A percentile compares a stretch with the other conserved stretches of the same genome.
These are phyloP conservation scores for Barnettozyma populi DNA, from an alignment of 805 yeast genomes.

Conservation along the genomic window DNA sequence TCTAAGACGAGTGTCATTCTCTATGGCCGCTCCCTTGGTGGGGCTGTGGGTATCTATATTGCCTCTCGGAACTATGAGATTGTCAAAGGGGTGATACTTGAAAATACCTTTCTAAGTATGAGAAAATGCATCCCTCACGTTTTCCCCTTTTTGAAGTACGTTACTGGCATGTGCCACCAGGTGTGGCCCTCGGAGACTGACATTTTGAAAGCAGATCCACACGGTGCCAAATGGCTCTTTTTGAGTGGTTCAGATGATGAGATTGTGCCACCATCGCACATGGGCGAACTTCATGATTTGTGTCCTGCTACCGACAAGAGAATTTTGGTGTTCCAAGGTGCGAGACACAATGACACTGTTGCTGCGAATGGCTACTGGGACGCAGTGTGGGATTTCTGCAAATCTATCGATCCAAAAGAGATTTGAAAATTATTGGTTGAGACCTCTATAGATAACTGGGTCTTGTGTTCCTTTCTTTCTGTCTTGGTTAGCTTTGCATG, in stretches of 20 bases:
- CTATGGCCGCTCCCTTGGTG: constrained; percentile 91
- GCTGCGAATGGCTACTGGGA: constrained; percentile 76
- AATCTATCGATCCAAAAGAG: constrained; percentile 19
- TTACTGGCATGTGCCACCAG: constrained; percentile 65
- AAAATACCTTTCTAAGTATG: constrained; percentile 79
- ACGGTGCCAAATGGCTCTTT: constrained; percentile 57
- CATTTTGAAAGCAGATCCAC: constrained; percentile 43
- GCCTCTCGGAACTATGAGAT: constrained; percentile 51
- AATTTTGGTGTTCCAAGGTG: constrained; percentile 48
- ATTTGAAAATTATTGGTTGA: neutral
- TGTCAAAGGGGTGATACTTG: constrained; percentile 66
- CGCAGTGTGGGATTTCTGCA: constrained; percentile 49
- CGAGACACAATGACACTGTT: constrained; percentile 82
- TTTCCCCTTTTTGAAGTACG: constrained; percentile 57
- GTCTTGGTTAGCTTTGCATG: no score
- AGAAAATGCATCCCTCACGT: constrained; percentile 68
- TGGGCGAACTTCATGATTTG: constrained; percentile 52
- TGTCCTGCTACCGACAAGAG: constrained; percentile 47
- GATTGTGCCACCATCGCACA: constrained; percentile 85
- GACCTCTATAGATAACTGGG: neutral
- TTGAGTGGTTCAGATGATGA: constrained; percentile 77
- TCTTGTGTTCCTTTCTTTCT: no score
- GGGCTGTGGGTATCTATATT: constrained; percentile 86
- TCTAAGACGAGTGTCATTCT: constrained; percentile 50
- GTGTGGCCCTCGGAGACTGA: constrained; percentile 73